Evolutionary conservation across 768 basidiomycete genomes (phyloP), one percentile per base, ranked within the genome.

Genomic region (Mycena epipterygia): DNA sequence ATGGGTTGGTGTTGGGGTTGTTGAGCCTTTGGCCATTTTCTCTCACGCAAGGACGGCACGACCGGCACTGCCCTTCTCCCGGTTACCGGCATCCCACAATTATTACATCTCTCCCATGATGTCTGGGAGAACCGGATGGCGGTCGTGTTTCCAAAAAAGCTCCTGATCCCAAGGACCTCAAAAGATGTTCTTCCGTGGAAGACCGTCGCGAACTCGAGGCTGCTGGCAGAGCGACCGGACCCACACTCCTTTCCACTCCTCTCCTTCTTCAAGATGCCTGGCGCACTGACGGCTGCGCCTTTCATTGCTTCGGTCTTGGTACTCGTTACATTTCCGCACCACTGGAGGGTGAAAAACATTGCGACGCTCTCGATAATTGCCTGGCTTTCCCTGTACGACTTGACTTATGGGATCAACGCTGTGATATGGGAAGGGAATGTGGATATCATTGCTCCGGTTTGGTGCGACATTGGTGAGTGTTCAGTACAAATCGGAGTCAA

Each of bases 381-480:
- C 8, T 83, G 82, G 81, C 73, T 83, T 1, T 74, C 79, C 25
- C 64, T 76, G 2, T 49, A 77, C 2, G 78, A 79, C 63, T 21
- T 86, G 5, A 74, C 81, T 9, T 77, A 74, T 59, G 81, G 82
- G 29, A 71, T 87, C 41, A 79, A 87, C 76, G 56, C 81, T 19
- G 72, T 87, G 9, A 67, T 84, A 1, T 88, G 87, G 86, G 68
- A 63, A 23, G 75, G 81, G 46, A 84, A 80, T 52, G 69, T 76
- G 12, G 72, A 69, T 0, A 74, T 80, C 52, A 42, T 21, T 2
- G 69, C 68, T 0, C 79, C 78, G 9, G 73, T 80, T 49, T 86
- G 83, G 82, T 87, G 85, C 67, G 85, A 86, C 73, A 83, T 87
- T 42, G 71, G 84, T 85, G 65, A 55, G 84, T 44, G 21, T 14